Percentiles rank a stretch among this genome's conserved stretches.
These are phyloP conservation scores for Boeremia lycopersici DNA, from an alignment of 2,329 filamentous ascomycete genomes.

Conservation along the genomic window DNA sequence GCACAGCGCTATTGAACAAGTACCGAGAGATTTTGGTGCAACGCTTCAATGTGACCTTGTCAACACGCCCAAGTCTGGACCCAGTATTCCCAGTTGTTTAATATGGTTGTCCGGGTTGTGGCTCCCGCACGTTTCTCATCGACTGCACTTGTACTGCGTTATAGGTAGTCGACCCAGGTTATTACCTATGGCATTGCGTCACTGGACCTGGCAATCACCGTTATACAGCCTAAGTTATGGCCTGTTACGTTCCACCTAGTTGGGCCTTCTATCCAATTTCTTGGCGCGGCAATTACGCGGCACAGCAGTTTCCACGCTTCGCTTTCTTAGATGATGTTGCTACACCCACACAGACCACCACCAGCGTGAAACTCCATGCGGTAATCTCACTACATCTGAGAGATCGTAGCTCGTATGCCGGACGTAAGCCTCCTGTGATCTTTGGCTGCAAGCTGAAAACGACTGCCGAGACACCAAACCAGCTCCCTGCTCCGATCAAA, in stretches of 20 bases:
- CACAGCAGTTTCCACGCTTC: background rate
- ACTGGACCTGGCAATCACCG: too few species aligned
- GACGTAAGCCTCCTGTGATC: background rate
- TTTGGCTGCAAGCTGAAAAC: background rate
- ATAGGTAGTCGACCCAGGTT: background rate
- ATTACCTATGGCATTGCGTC: too few species aligned
- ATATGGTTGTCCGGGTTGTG: conserved; percentile 5
- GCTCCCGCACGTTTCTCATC: background rate
- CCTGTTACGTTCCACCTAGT: too few species aligned
- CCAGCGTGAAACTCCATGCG: background rate
- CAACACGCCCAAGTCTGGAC: background rate
- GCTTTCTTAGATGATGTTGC: background rate
- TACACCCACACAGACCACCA: too few species aligned
- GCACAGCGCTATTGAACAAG: background rate
- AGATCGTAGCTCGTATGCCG: background rate
- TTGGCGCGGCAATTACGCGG: background rate
- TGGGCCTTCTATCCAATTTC: too few species aligned
- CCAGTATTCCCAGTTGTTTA: background rate
- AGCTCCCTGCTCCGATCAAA: conserved; percentile 21
- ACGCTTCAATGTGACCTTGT: conserved; percentile 23
- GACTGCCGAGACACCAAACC: conserved; percentile 18
- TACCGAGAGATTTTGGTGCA: conserved; percentile 13
- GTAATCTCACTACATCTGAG: background rate
- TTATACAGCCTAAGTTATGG: too few species aligned
- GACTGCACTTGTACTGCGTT: background rate